Evolutionary conservation across 768 basidiomycete species (phyloP).

Genomic region (Sistotremastrum suecicum): DNA sequence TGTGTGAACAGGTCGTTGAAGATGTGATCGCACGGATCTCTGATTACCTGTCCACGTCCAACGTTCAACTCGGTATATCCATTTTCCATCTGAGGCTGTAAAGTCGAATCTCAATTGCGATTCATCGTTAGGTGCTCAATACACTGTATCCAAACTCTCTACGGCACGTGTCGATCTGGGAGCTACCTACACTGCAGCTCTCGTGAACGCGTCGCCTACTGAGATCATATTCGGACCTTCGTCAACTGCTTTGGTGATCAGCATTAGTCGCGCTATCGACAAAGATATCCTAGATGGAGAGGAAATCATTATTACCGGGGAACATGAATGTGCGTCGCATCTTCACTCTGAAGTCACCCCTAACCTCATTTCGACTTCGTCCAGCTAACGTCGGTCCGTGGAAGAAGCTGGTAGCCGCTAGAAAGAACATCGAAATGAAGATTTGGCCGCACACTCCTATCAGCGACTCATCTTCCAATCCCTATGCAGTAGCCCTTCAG

Average conservation of each 20-base stretch:
- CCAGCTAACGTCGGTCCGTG: constrained; percentile 63
- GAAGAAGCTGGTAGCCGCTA: constrained; percentile 50
- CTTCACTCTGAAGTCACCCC: background rate
- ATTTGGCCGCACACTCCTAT: constrained; percentile 41
- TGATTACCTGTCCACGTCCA: constrained; percentile 58
- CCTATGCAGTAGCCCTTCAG: constrained; percentile 47
- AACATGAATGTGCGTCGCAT: constrained; percentile 52
- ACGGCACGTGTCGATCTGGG: constrained; percentile 39
- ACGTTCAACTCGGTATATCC: constrained; percentile 42
- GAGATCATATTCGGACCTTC: constrained; percentile 58
- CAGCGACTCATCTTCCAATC: constrained; percentile 30
- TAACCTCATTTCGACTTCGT: background rate
- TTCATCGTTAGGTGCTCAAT: constrained; percentile 35
- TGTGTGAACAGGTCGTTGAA: constrained; percentile 19
- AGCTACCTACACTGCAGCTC: constrained; percentile 33
- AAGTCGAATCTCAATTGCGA: background rate
- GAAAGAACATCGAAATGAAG: constrained; percentile 39
- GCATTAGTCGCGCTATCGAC: constrained; percentile 51
- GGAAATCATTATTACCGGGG: constrained; percentile 65
- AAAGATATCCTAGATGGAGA: constrained; percentile 39
- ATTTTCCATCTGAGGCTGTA: background rate
- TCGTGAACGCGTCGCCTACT: constrained; percentile 51
- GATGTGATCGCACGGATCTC: constrained; percentile 42
- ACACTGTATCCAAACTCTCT: constrained; percentile 39
- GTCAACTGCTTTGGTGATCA: constrained; percentile 56